Percentiles rank a stretch among this genome's conserved stretches.
Evolutionary conservation across 768 basidiomycete genomes (phyloP).

Genomic region (Grammothele lineata): DNA sequence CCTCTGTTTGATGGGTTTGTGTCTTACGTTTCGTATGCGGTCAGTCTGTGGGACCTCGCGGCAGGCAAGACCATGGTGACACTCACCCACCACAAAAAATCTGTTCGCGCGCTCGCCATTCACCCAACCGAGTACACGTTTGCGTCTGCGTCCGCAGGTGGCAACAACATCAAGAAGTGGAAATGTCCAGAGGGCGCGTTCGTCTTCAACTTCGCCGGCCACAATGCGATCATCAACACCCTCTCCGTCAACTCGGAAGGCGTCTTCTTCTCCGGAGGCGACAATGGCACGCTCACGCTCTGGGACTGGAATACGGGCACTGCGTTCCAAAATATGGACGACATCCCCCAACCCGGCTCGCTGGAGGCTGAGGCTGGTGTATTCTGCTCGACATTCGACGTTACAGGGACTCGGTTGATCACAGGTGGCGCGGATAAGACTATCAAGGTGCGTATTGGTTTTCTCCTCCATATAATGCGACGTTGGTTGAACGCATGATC

Average conservation of each 20-base stretch:
- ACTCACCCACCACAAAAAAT: constrained; percentile 99
- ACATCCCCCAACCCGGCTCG: constrained; percentile 95
- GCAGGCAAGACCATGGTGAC: constrained; percentile 97
- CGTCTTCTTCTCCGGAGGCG: constrained; percentile 94
- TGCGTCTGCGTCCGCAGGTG: constrained; percentile 93
- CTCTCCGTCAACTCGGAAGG: constrained; percentile 92
- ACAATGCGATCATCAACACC: constrained; percentile 97
- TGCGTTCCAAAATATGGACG: constrained; percentile 91
- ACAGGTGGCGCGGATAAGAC: constrained; percentile 99
- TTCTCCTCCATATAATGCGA: neutral
- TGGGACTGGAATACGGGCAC: constrained; percentile 97
- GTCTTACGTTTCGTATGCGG: neutral
- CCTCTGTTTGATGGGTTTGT: neutral
- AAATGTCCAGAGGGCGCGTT: constrained; percentile 96
- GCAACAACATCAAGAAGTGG: constrained; percentile 99
- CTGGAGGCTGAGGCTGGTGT: constrained; percentile 96
- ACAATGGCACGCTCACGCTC: constrained; percentile 86
- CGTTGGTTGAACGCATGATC: neutral
- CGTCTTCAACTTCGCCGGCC: constrained; percentile 94
- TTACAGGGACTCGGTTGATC: constrained; percentile 89
- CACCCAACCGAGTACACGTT: constrained; percentile 98
- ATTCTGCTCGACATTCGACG: constrained; percentile 96
- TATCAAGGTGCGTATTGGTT: constrained; percentile 70
- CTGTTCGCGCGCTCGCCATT: constrained; percentile 88
- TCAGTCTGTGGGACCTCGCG: constrained; percentile 92